phyloP scores from a whole-genome alignment of 2,329 filamentous ascomycete species.

The Neofusicoccum umdonicola region DNA sequence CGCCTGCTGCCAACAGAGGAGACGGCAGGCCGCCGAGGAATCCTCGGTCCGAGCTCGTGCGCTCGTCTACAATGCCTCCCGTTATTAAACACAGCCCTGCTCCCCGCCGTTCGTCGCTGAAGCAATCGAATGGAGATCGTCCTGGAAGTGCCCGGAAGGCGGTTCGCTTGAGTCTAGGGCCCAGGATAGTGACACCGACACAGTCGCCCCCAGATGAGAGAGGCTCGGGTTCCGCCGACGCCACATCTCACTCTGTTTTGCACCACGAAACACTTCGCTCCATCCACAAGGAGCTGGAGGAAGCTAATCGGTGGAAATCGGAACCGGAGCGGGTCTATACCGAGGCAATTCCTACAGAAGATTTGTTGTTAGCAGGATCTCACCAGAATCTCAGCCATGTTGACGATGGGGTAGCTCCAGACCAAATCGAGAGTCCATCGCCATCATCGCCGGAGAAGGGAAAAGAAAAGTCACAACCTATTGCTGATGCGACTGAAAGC shows the following conservation, averaged over 20 bases:
- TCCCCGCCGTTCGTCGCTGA: conserved; percentile 15
- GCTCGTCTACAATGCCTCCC: conserved; percentile 14
- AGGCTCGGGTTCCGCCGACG: background rate
- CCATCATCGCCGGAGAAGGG: background rate
- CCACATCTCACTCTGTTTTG: background rate
- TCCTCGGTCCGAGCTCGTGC: conserved; percentile 7
- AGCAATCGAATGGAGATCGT: conserved; percentile 14
- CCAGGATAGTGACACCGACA: conserved; percentile 14
- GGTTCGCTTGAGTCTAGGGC: conserved; percentile 14
- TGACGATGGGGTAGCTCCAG: background rate
- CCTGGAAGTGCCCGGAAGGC: conserved; percentile 14
- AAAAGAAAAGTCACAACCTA: background rate
- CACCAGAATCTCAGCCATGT: background rate
- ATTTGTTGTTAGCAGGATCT: background rate
- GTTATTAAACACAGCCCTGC: background rate
- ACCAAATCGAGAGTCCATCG: background rate
- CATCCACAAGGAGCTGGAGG: conserved; percentile 1
- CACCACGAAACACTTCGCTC: background rate
- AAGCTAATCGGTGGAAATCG: conserved; percentile 7
- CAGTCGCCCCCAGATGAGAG: conserved; percentile 15
- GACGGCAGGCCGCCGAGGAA: background rate
- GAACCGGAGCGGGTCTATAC: conserved; percentile 6
- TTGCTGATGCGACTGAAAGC: background rate
- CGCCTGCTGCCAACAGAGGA: conserved; percentile 10
- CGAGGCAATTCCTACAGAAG: conserved; percentile 8